Base-by-base conservation (phyloP, 2,329 filamentous ascomycete genomes). In the Diplodia sapinea region DNA sequence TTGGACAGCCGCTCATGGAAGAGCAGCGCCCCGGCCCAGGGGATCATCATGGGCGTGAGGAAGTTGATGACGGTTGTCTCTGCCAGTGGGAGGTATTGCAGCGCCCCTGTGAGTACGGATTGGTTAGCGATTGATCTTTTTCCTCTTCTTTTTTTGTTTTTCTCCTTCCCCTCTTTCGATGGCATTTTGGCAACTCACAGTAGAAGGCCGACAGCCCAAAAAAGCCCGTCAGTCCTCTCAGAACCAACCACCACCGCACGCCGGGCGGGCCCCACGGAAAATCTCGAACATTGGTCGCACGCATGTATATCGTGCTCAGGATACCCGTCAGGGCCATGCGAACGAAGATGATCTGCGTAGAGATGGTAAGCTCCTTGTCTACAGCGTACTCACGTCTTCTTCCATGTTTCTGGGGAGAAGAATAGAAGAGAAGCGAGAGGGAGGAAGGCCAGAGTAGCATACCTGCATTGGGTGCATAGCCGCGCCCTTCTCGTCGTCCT, bases 31-130 rank as follows among this genome's bases (percentile, higher is more conserved):
- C 92, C 95, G n/a, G 90, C 85, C 76, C 93, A 90, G 59, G 91
- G 91, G 9, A 91, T 87, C 17, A 95, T 83, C 8, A 89, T 89
- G 0, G 93, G 93, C 0, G 90, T 87, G 7, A 96, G 83, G 75
- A 96, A 97, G 9, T 91, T 94, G 59, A 96, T 89, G 36, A 96
- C 93, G 0, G 91, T 94, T 1, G 93, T 92, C 75, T 96, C 93
- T 13, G 92, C 90, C 2, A 96, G 84, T 0, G 91, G 90, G 3
- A 96, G 85, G 74, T 94, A 95, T 74, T 91, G 87, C 65, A 91
- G 79, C 5, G 86, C 88, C 73, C 88, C 82, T 83, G 65, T 26
- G 17, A 9, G 0, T 88, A 86, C 0, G 89, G 86, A 26, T 15
- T 47, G 17, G 5, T 33, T 29, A 8, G 26, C n/a, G 26, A 36